A percentile compares a stretch with the other conserved stretches of the same genome.
These are phyloP conservation scores for Diaporthe velutina DNA, from an alignment of 2,329 filamentous ascomycete species.

Conservation along the genomic window DNA sequence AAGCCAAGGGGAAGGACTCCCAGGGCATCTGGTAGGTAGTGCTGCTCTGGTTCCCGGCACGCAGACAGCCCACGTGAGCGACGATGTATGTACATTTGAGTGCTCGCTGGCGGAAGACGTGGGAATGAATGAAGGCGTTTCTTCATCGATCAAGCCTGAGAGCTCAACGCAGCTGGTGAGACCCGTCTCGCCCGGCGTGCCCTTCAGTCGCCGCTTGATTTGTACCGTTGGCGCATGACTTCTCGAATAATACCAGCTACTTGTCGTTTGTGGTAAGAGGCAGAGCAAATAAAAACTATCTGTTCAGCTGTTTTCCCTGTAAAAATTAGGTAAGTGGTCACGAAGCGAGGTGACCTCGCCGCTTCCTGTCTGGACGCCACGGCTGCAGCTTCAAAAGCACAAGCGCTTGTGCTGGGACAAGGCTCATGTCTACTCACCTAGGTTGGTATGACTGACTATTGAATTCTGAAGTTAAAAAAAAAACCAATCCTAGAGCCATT, in stretches of 20 bases:
- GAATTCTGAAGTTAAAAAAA: background rate
- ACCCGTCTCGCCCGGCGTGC: background rate
- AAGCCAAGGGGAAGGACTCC: background rate
- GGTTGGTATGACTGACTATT: slow-evolving; percentile 9
- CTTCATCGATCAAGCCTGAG: background rate
- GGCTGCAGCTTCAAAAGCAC: background rate
- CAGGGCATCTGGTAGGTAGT: background rate
- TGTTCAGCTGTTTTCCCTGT: background rate
- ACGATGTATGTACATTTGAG: background rate
- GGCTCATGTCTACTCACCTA: background rate
- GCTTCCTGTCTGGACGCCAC: background rate
- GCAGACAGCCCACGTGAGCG: background rate
- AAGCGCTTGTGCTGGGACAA: background rate
- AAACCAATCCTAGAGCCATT: no score
- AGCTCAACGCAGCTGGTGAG: background rate
- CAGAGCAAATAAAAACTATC: background rate
- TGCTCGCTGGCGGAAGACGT: background rate
- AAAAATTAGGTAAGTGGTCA: background rate
- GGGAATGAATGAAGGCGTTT: no score
- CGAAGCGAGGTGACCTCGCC: background rate
- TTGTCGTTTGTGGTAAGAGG: no score
- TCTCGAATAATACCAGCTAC: background rate
- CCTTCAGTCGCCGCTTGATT: background rate
- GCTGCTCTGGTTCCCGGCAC: background rate
- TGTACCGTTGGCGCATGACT: background rate